Conservation (phyloP, 2,329 filamentous ascomycete genomes). For the Talaromyces rugulosus region DNA sequence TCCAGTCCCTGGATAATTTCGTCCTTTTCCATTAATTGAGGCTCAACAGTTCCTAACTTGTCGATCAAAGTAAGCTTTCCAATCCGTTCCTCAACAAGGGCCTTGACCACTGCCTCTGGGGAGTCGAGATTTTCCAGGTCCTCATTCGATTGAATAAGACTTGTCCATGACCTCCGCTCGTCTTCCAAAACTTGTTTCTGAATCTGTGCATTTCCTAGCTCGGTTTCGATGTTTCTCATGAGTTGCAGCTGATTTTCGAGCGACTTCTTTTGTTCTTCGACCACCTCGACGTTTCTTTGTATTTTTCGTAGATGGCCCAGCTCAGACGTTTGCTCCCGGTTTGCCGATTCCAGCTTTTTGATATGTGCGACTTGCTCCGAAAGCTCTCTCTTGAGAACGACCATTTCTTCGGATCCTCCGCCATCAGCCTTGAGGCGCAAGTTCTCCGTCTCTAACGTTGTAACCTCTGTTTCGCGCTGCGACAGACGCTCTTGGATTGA, state of each 20-base stretch:
- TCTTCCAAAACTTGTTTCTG: slow-evolving; percentile 86
- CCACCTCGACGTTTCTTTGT: slow-evolving; percentile 83
- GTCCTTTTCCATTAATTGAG: slow-evolving; percentile 73
- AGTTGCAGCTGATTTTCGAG: slow-evolving; percentile 73
- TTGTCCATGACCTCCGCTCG: slow-evolving; percentile 80
- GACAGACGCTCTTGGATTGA: slow-evolving; percentile 62
- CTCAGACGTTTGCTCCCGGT: slow-evolving; percentile 73
- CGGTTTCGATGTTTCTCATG: slow-evolving; percentile 68
- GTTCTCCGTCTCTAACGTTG: slow-evolving; percentile 75
- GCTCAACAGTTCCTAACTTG: slow-evolving; percentile 71
- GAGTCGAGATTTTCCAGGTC: slow-evolving; percentile 72
- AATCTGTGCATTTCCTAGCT: slow-evolving; percentile 73
- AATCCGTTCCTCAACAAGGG: slow-evolving; percentile 75
- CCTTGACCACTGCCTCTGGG: slow-evolving; percentile 80
- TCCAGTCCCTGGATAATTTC: slow-evolving; percentile 69
- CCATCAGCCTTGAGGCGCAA: slow-evolving; percentile 79
- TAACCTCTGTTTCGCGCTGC: slow-evolving; percentile 66
- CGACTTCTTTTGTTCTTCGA: slow-evolving; percentile 89
- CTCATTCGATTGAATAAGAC: slow-evolving; percentile 70
- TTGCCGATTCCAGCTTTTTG: slow-evolving; percentile 72
- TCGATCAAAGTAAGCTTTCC: slow-evolving; percentile 77
- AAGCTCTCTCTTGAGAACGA: slow-evolving; percentile 80
- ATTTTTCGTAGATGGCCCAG: slow-evolving; percentile 75
- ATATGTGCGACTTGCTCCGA: slow-evolving; percentile 92
- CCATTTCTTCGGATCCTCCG: slow-evolving; percentile 79